Evolutionary conservation across 192 early-diverging fungal genomes (phyloP), one percentile per base, ranked within the genome.

Genomic region (Dispira parvispora): DNA sequence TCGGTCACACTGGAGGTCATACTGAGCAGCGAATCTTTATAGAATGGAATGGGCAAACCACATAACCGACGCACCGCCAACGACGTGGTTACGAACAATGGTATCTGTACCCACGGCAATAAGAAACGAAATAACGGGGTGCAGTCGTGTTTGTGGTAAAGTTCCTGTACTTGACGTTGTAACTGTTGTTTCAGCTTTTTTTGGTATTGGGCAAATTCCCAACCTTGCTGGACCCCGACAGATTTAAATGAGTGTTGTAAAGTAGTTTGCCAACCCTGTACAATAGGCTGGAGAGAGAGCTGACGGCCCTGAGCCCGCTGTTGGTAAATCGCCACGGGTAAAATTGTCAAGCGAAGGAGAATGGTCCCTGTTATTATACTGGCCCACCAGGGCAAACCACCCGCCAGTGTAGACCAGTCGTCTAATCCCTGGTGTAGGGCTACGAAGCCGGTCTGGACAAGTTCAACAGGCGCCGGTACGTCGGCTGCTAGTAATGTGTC

Each of bases 21-120:
- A 50, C 21, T 23, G 3, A 50, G 18, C 8, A 69, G 45, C 8
- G 11, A 11, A 26, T 68, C 65, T 13, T 76, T 74, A 13, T 73
- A 54, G 47, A 66, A 83, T 0, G 83, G 80, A 14, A 84, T 43
- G 2, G 81, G 80, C 45, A 73, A 79, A 18, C 75, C 80, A 11
- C 78, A 74, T 80, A 91, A 76, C 21, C 78, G 68, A 26, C 87
- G 66, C 55, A 91, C 64, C 2, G 84, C 78, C 28, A 88, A 67
- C 0, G 86, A 82, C 75, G 84, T 78, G 21, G 70, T 70, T 21
- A 88, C 52, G 60, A 89, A 91, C 0, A 91, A 65, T 0, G 88
- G 88, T n/a, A 91, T 80, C 61, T 91, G 88, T 0, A 81, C 73
- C 70, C 75, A 84, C 11, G 86, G 88, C 12, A 88, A 62, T 25